Conservation (phyloP, 2,329 filamentous ascomycete genomes). For the Colletotrichum lindemuthianum region DNA sequence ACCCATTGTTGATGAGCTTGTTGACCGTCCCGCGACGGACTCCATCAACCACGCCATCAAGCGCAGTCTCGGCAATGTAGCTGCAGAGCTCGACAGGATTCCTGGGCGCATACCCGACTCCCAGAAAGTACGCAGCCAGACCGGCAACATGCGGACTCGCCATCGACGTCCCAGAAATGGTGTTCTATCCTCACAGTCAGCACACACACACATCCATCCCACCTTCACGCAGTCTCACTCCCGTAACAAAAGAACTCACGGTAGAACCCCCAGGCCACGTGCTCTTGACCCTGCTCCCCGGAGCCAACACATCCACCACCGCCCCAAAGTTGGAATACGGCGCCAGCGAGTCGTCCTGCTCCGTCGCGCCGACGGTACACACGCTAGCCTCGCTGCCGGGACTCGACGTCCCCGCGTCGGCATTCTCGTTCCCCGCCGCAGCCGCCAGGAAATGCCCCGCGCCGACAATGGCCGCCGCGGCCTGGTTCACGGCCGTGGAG, state of each 20-base stretch:
- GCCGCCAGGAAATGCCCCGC: constrained; percentile 64
- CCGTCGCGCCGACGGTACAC: constrained; percentile 65
- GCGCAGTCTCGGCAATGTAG: constrained; percentile 53
- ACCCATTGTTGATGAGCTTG: constrained; percentile 47
- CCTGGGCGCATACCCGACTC: constrained; percentile 53
- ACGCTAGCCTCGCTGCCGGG: constrained; percentile 58
- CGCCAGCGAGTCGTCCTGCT: constrained; percentile 50
- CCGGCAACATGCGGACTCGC: constrained; percentile 38
- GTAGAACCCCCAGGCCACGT: constrained; percentile 57
- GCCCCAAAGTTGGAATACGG: constrained; percentile 64
- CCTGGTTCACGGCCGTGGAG: constrained; percentile 60
- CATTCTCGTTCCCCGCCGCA: constrained; percentile 63
- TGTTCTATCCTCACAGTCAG: constrained; percentile 17
- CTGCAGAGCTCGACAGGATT: constrained; percentile 47
- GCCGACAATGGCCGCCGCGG: constrained; percentile 56
- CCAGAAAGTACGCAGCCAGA: constrained; percentile 47
- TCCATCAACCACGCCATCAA: constrained; percentile 49
- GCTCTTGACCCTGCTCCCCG: constrained; percentile 57
- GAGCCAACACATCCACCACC: constrained; percentile 62
- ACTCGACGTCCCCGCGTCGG: constrained; percentile 55
- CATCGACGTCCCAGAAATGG: constrained; percentile 38
- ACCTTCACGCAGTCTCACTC: neutral
- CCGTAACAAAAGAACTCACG: constrained; percentile 39
- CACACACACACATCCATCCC: no score
- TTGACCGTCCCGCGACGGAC: constrained; percentile 48